Base-by-base conservation (phyloP, 805 yeast genomes). In the Metschnikowia baotianmanensis region DNA sequence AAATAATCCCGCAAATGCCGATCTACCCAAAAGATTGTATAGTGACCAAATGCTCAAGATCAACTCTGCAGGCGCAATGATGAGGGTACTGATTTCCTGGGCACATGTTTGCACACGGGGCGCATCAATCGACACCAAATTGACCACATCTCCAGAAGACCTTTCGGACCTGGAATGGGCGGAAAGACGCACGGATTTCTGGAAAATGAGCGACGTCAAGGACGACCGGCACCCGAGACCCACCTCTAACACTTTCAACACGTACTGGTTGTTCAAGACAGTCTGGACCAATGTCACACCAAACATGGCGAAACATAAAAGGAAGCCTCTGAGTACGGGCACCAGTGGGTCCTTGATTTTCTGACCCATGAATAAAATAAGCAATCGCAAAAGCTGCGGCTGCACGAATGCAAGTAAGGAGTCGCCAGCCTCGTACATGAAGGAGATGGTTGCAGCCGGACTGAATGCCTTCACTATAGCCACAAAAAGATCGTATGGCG, bases 331-430 rank as follows among this genome's bases (percentile, higher is more conserved):
- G 20, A 53, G 40, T 2, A 46, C 40, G 6, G 57, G 56, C 15
- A 31, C 36, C 18, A 12, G 39, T 3, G 48, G 48, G 16, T 43
- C 42, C 2, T 31, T 26, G 17, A 43, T 30, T 15, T 46, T 46
- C n/a, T 73, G 78, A 36, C 74, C 72, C 45, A 82, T 78, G 53
- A 76, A 82, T 38, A 66, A 58, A 50, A 90, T 88, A 47, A 90
- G 71, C 6, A 74, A 54, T 40, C 84, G 74, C 40, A 91, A 67
- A 20, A 90, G 63, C 54, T 87, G 96, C 0, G 98, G 98, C 63
- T 88, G 96, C n/a, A 76, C 72, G 57, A 86, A 88, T 23, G 52
- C 50, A n/a, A 59, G 42, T 10, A 59, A 34, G 11, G 48, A 47
- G 26, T 53, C 55, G 13, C 46, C 44, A 7, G 59, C 46, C 37